These are phyloP conservation scores for Gossypium mustelinum DNA, from an alignment of 345 rosid genomes.

Conservation along the genomic window DNA sequence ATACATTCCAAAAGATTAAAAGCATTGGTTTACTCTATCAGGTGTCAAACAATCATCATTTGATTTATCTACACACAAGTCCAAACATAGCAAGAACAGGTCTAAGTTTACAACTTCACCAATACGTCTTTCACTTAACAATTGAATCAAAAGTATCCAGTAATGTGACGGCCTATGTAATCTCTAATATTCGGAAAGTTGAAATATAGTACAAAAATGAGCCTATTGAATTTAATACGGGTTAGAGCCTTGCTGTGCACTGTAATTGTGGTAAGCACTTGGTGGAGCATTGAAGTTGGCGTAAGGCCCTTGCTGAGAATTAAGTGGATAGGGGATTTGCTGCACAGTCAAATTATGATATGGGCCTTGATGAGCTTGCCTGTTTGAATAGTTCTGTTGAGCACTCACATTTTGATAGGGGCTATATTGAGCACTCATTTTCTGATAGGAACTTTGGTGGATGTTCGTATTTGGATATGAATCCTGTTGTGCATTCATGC, in stretches of 20 bases:
- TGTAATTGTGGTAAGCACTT: constrained; percentile 10
- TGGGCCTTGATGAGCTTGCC: constrained; percentile 22
- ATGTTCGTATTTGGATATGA: background rate
- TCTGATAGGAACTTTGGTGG: constrained; percentile 18
- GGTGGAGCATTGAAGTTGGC: constrained; percentile 7
- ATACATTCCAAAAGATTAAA: background rate
- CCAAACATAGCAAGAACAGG: background rate
- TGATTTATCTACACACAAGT: background rate
- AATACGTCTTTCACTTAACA: background rate
- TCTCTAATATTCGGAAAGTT: constrained; percentile 4
- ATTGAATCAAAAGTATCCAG: background rate
- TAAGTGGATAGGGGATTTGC: constrained; percentile 20
- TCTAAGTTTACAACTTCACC: background rate
- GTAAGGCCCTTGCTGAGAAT: constrained; percentile 11
- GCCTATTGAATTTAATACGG: constrained; percentile 26
- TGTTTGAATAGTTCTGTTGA: constrained; percentile 15
- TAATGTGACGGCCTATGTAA: background rate
- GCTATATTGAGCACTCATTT: constrained; percentile 13
- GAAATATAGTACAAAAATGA: constrained; percentile 27
- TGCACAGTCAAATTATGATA: constrained; percentile 19
- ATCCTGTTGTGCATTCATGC: constrained; percentile 27
- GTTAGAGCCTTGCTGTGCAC: constrained; percentile 28
- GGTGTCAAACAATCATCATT: background rate
- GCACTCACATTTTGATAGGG: constrained; percentile 13
- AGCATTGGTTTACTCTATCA: background rate